Conservation (phyloP, 1,139 yeast species). For the Torulaspora globosa region DNA sequence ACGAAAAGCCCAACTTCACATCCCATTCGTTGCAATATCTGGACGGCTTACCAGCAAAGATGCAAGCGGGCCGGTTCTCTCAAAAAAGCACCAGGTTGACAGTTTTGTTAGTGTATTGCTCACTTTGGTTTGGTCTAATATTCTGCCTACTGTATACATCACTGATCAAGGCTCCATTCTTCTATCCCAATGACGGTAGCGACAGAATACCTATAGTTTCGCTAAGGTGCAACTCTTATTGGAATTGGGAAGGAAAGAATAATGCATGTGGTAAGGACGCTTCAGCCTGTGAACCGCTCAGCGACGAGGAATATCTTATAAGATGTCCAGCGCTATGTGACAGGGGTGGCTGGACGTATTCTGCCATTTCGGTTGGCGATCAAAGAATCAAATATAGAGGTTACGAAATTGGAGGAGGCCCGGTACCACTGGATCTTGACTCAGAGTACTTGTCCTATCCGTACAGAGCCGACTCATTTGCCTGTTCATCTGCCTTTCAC, state of each 20-base stretch:
- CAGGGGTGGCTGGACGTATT: conserved; percentile 69
- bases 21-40: conserved; percentile 30
- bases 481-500: conserved; percentile 89
- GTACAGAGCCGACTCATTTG: conserved; percentile 82
- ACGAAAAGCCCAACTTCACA: conserved; percentile 44
- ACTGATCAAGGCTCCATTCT: conserved; percentile 31
- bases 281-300: conserved; percentile 48
- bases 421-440: conserved; percentile 19
- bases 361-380: conserved; percentile 73
- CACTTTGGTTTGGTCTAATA: conserved; percentile 32
- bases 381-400: conserved; percentile 65
- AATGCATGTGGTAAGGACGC: conserved; percentile 75
- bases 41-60: conserved; percentile 45
- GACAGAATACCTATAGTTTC: conserved; percentile 32
- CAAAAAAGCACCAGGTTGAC: conserved; percentile 28
- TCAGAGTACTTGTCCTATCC: conserved; percentile 45
- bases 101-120: conserved; percentile 40
- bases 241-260: conserved; percentile 70
- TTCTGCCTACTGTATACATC: conserved; percentile 29
- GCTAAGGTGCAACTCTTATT: conserved; percentile 46
- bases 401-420: conserved; percentile 71
- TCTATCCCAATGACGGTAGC: conserved; percentile 20
- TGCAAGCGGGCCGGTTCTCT: conserved; percentile 24
- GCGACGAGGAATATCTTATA: conserved; percentile 49
- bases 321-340: conserved; percentile 90